Evolutionary conservation across 768 basidiomycete genomes (phyloP), one percentile per base, ranked within the genome.

Genomic region (Boletus reticulatus): DNA sequence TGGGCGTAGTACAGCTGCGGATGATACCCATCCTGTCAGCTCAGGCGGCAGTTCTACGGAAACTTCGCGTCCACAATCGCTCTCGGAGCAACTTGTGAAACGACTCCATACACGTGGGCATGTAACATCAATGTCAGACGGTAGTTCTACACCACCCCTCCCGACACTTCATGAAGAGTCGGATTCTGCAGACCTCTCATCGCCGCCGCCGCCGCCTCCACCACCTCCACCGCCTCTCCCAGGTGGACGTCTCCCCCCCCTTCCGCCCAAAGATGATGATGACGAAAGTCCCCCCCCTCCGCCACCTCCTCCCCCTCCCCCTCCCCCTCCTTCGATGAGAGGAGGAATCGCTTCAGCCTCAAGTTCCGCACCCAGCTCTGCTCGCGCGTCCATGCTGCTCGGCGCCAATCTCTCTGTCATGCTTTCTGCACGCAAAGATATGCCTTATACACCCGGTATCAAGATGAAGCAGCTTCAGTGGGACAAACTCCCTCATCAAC

Each of bases 391-490:
- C 16, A 73, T 82, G 64, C 71, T 87, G 9, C 70, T 85, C 2
- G 82, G 88, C 17, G 71, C 78, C 20, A 85, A 83, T 59, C 67
- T 88, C 45, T 80, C 77, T 59, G 77, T 77, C 31, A 71, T 87
- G 59, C 68, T 85, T 19, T 78, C 79, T 46, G 78, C 80, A 43
- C 88, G 93, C 47, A 98, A 98, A 72, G 92, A 93, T 65, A 83
- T 97, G 67, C 79, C 84, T 4, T 80, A 94, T 42, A 87, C 90
- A 32, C 91, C 95, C 2, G 86, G 81, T 56, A 89, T 84, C 36
- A 94, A 94, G 79, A 94, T 98, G 90, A 98, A 98, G 69, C 94
- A 98, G 69, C 76, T 99, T 52, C 95, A 98, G 67, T 99, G 96
- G 96, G 95, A 98, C 69, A 98, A 98, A 66, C 79, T 99, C n/a